Evolutionary conservation across 805 yeast genomes (phyloP).

Genomic region (Clavispora phyllophila): DNA sequence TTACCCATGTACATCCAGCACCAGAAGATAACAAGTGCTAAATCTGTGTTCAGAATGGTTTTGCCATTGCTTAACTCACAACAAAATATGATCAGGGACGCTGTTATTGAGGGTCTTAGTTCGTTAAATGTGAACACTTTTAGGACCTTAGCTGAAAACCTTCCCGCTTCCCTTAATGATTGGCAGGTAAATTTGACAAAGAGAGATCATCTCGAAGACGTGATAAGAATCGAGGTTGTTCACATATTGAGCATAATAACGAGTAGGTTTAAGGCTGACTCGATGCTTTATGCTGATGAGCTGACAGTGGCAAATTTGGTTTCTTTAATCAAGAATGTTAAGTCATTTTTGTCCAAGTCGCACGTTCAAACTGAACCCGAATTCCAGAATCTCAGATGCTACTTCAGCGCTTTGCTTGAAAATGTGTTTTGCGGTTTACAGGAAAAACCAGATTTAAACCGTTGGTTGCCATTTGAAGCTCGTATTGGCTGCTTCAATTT

Average conservation of each 20-base stretch:
- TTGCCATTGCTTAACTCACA: conserved; percentile 72
- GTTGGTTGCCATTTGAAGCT: conserved; percentile 82
- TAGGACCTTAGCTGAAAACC: conserved; percentile 70
- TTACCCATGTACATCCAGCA: conserved; percentile 82
- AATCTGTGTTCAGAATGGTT: conserved; percentile 81
- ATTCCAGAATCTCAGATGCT: conserved; percentile 72
- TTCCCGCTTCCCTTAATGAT: conserved; percentile 54
- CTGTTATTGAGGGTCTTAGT: conserved; percentile 83
- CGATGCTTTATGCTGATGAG: conserved; percentile 54
- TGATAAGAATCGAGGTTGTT: conserved; percentile 67
- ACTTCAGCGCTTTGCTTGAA: conserved; percentile 78
- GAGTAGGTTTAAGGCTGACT: conserved; percentile 49
- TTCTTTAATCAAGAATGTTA: conserved; percentile 55
- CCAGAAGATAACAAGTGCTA: conserved; percentile 88
- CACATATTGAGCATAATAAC: conserved; percentile 71
- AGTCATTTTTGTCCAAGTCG: conserved; percentile 51
- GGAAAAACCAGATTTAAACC: conserved; percentile 32
- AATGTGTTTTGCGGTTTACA: conserved; percentile 58
- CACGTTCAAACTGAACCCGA: conserved; percentile 60
- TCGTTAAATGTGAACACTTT: conserved; percentile 88
- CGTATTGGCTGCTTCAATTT: conserved; percentile 76
- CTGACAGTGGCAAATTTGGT: conserved; percentile 64
- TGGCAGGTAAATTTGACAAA: conserved; percentile 36
- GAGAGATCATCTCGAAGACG: conserved; percentile 33
- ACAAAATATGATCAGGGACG: conserved; percentile 69